Base-by-base conservation (phyloP, 1,284 basidiomycete genomes). In the Dichomitus squalens region DNA sequence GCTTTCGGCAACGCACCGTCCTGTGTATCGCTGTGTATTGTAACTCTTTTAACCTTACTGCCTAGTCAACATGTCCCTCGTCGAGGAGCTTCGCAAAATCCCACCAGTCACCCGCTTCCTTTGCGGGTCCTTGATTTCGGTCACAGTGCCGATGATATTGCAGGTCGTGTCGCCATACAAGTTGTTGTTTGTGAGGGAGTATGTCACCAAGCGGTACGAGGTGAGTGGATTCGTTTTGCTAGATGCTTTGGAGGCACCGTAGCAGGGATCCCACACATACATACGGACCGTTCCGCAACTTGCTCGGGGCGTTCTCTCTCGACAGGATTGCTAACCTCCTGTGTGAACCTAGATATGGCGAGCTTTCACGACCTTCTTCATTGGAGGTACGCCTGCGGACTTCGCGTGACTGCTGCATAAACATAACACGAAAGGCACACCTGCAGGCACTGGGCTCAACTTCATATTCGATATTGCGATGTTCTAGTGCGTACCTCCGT, bases 101-200 rank as follows among this genome's bases (percentile, higher is more conserved):
- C 93, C 93, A 0, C 89, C 92, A 47, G 89, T 96, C 21, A 95
- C 94, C 2, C 83, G 93, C 29, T 85, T 87, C 57, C 71, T 94
- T 18, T 80, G 86, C 50, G 76, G 74, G 11, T 87, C 90, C 1
- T 84, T 85, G 2, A 68, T 88, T 1, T 82, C 74, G 0, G 75
- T 93, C 34, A 84, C 92, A 0, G 31, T 88, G 0, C 83, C 92
- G 0, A 76, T 82, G 36, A 70, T 92, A 57, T 71, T 90, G 61
- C 73, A 82, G 16, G 57, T 93, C 6, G 68, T 92, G n/a, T 75
- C 79, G 3, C 73, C 78, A 0, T 85, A 87, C 69, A 77, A 72
- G 40, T 60, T 92, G 58, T 43, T 90, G 0, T 93, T 90, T 66
- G 71, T 33, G 8, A 31, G 35, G 29, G 39, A 29, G 11, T 33